These are phyloP conservation scores for Leccinum arenicola DNA, from an alignment of 768 basidiomycete species.

Conservation along the genomic window DNA sequence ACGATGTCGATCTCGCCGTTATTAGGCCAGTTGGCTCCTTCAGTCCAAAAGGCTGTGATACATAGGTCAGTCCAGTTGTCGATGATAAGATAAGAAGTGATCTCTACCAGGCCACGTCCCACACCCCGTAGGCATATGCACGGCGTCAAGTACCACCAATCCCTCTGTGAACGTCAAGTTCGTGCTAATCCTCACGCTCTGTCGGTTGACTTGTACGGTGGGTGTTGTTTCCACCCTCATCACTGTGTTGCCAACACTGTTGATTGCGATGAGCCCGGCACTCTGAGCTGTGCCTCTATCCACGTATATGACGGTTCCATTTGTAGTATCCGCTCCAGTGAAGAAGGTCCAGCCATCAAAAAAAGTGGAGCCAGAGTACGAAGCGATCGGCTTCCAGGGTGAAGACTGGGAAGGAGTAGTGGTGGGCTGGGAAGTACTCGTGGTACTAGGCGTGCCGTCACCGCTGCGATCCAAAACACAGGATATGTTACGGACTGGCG, in stretches of 20 bases:
- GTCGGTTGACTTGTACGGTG: conserved; percentile 61
- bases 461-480: conserved; percentile 30
- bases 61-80: background rate
- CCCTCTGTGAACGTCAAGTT: conserved; percentile 57
- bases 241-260: conserved; percentile 71
- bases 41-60: conserved; percentile 44
- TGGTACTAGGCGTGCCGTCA: conserved; percentile 22
- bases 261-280: conserved; percentile 63
- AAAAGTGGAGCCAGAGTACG: conserved; percentile 66
- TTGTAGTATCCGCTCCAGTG: conserved; percentile 68
- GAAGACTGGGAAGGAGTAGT: conserved; percentile 16
- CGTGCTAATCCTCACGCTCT: conserved; percentile 77
- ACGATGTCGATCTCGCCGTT: conserved; percentile 81
- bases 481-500: conserved; percentile 31
- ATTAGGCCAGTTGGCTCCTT: conserved; percentile 44
- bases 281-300: conserved; percentile 57
- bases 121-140: conserved; percentile 89
- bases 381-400: conserved; percentile 55
- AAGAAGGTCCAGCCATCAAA: conserved; percentile 83
- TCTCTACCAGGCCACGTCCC: conserved; percentile 71
- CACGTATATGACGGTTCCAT: conserved; percentile 68
- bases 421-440: conserved; percentile 18
- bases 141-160: conserved; percentile 77
- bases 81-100: background rate
- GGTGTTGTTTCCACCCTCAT: conserved; percentile 89